Evolutionary conservation across 148 eudicot genomes (phyloP), one percentile per base, ranked within the genome.

Genomic region (Heliosperma pusillum): DNA sequence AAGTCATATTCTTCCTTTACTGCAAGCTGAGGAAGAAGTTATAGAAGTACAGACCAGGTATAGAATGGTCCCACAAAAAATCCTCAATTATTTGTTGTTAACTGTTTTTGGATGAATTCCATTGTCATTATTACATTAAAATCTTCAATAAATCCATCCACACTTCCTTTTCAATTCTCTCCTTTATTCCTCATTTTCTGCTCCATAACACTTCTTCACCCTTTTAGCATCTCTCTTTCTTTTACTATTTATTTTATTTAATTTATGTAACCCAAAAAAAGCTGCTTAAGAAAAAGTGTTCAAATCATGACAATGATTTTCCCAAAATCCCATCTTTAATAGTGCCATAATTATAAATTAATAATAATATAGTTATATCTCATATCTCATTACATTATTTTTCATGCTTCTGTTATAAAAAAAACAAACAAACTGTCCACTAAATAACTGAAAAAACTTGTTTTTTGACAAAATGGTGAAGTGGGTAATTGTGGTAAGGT

Each of bases 251-350:
- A n/a, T n/a, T n/a, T n/a, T n/a, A n/a, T n/a, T 29, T 56, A 11
- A 47, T 47, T 76, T 47, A 69, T 76, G 73, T 53, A 63, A 26
- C 47, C 24, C 20, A 30, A 30, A 7, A 19, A 53, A 64, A 64
- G 16, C n/a, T 52, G 21, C 67, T 66, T 57, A 3, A 33, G 3
- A 44, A 56, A 73, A 73, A 59, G 55, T 60, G 61, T 27, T 19
- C 42, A 44, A 73, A 79, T 68, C 21, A 73, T 79, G 69, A 74
- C 81, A 68, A 52, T 79, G 24, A 73, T 79, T 72, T 58, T 58
- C 57, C 77, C 77, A 73, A 79, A 79, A 73, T 22, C 73, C 77
- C 73, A 74, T 64, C 77, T 47, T 62, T 24, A 70, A 70, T 58
- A 70, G 21, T 50, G 9, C 22, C 22, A 17, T n/a, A 7, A 62